Evolutionary conservation across 257 asterid genomes (phyloP).

Genomic region (Hygrophila difformis): DNA sequence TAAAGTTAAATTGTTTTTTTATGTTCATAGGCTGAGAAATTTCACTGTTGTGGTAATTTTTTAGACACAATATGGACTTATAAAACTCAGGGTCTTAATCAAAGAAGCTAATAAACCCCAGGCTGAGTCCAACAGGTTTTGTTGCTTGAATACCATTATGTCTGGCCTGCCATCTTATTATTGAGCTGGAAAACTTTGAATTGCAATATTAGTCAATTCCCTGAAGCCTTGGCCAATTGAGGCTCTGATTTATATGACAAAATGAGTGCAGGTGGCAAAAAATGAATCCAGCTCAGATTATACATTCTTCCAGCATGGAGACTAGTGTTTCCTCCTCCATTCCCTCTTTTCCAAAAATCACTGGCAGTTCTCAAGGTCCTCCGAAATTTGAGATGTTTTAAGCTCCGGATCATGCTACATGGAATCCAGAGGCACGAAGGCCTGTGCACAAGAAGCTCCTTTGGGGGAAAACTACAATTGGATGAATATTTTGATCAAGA

Average conservation of each 20-base stretch:
- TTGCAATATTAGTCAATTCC: no score
- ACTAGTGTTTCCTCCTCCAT: conserved; percentile 18
- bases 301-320: conserved; percentile 68
- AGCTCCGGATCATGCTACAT: conserved; percentile 1
- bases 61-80: neutral
- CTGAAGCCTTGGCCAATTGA: no score
- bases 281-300: conserved; percentile 66
- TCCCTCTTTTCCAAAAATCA: conserved; percentile 3
- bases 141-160: no score
- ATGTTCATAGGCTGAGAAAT: neutral
- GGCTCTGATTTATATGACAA: no score
- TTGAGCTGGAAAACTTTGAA: no score
- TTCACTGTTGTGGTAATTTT: neutral
- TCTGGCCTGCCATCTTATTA: no score
- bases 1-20: conserved; percentile 5
- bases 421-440: conserved; percentile 3
- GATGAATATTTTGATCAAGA: conserved; percentile 10
- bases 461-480: neutral
- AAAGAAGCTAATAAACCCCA: no score
- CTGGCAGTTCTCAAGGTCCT: neutral
- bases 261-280: conserved; percentile 46
- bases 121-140: no score
- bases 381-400: conserved; percentile 1
- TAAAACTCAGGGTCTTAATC: no score
- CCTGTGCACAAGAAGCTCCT: conserved; percentile 3